Percentiles rank a stretch among this genome's conserved stretches.
Conservation (phyloP, 805 yeast genomes). For the Ogataea methanolica region DNA sequence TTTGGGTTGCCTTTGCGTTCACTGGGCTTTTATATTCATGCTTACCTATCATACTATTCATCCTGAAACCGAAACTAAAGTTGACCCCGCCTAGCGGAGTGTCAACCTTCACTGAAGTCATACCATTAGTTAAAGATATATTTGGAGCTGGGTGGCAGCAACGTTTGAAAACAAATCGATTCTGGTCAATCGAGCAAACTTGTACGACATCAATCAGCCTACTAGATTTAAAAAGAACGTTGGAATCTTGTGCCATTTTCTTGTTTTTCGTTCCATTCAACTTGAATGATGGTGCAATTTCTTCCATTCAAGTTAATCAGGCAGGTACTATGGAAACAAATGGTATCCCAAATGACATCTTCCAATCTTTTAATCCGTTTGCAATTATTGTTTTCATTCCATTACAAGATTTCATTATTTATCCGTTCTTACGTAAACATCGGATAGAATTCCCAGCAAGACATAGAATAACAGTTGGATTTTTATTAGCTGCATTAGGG, state of each 20-base stretch:
- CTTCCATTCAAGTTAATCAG: constrained; percentile 43
- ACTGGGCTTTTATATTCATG: constrained; percentile 50
- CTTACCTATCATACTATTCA: constrained; percentile 40
- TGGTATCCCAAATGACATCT: constrained; percentile 53
- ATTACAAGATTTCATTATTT: constrained; percentile 39
- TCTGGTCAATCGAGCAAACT: constrained; percentile 35
- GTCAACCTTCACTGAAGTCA: constrained; percentile 37
- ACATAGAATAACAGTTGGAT: constrained; percentile 43
- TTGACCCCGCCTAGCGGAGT: constrained; percentile 36
- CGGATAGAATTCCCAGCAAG: constrained; percentile 39
- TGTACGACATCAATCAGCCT: constrained; percentile 25
- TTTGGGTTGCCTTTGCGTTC: constrained; percentile 45
- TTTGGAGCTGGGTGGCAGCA: constrained; percentile 37
- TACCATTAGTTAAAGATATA: constrained; percentile 33
- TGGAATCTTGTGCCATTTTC: constrained; percentile 41
- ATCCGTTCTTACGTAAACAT: constrained; percentile 39
- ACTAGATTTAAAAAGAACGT: constrained; percentile 37
- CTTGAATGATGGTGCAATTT: constrained; percentile 43
- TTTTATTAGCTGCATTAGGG: constrained; percentile 39
- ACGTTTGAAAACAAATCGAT: constrained; percentile 32
- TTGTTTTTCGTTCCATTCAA: constrained; percentile 35
- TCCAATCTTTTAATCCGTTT: constrained; percentile 49
- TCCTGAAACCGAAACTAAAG: constrained; percentile 31
- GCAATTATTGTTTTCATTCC: constrained; percentile 48
- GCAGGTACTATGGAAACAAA: constrained; percentile 49